phyloP scores from a whole-genome alignment of 441 rosid species.

The Brassica hybrid region DNA sequence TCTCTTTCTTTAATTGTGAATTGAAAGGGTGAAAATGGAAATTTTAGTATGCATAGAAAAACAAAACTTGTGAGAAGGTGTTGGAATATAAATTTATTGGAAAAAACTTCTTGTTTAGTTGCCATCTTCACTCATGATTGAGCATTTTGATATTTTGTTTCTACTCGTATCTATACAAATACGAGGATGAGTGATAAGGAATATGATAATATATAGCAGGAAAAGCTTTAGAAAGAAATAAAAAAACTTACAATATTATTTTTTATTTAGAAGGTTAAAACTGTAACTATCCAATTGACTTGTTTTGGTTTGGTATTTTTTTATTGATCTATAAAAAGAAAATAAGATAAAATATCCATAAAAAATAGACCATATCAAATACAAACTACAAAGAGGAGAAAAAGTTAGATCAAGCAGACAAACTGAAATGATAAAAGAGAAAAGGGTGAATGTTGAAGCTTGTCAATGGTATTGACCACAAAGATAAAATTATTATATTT shows the following conservation, averaged over 20 bases:
- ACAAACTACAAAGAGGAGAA: neutral
- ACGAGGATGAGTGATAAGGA: conserved; percentile 25
- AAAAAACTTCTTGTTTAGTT: neutral
- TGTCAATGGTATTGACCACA: neutral
- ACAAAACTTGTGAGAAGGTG: neutral
- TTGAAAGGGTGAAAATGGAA: no score
- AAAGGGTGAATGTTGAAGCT: neutral
- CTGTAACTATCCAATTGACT: neutral
- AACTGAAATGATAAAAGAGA: neutral
- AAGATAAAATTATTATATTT: neutral
- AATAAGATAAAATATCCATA: neutral
- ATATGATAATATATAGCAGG: conserved; percentile 25
- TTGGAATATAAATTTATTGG: neutral
- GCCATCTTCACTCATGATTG: neutral
- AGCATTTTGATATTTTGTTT: neutral
- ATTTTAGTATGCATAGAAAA: neutral
- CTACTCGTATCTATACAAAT: neutral
- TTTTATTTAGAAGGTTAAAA: neutral
- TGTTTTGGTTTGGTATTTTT: neutral
- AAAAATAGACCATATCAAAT: neutral
- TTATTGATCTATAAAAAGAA: neutral
- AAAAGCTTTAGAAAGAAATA: neutral
- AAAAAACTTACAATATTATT: neutral
- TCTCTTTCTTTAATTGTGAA: no score
- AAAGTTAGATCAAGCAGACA: neutral